Base-by-base conservation (phyloP, 768 basidiomycete species). In the Mrakia frigida region DNA sequence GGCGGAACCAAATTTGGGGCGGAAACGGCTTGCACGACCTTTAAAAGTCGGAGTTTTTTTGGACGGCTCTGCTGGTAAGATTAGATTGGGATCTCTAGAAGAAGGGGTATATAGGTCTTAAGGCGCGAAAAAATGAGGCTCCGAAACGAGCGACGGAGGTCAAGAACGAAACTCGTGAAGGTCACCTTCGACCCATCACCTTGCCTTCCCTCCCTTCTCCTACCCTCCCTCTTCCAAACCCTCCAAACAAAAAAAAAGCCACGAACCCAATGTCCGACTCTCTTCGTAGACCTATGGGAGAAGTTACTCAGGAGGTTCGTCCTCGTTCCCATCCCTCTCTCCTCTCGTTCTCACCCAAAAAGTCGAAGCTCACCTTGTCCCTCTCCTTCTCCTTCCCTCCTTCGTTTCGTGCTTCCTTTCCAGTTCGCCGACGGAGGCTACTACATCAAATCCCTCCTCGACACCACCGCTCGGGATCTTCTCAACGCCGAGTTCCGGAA, bases 371-470 rank as follows among this genome's bases (percentile, higher is more conserved):
- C 53, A 41, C 72, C 70, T 41, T 31, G 21, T 37, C 59, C 53
- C 70, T 18, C 18, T 18, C 53, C 14, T 41, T 14, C 33, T 53
- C 31, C 35, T 25, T 72, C 35, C 31, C 33, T 37, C 28, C n/a
- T 53, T 31, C 70, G 1, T n/a, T 14, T 23, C 59, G 6, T 31
- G 21, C 59, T 3, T 28, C 33, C 21, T 21, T 33, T 43, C 6
- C 59, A 74, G 73, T 72, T 52, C 50, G 70, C 70, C 28, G 70
- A 72, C 52, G 70, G 70, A 72, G 70, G 70, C 0, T 72, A 33
- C 33, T 72, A 72, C 70, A 39, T 56, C 70, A 72, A 72, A 33
- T 35, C 70, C 33, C 50, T 72, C 35, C 53, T 72, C 6, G 46
- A 72, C 46, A 52, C 70, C 2, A 72, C 35, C 0, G 70, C 70